These are phyloP conservation scores for Aspergillus udagawae DNA, from an alignment of 2,329 filamentous ascomycete species.

Conservation along the genomic window DNA sequence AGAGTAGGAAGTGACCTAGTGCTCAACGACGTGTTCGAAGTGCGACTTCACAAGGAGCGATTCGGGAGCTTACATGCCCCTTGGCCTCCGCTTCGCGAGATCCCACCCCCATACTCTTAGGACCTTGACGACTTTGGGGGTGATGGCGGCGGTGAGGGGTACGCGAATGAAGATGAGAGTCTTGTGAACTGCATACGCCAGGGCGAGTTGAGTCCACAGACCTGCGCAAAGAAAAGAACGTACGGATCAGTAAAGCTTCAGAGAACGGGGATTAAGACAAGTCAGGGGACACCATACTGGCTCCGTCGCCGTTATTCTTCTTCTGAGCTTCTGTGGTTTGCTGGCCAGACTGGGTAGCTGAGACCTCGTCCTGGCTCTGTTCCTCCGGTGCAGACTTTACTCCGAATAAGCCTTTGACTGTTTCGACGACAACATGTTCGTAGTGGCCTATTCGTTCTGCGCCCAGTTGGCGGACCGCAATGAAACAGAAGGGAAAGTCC, in stretches of 20 bases:
- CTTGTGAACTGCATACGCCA: slow-evolving; percentile 97
- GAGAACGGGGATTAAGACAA: not conserved
- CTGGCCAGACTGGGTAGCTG: slow-evolving; percentile 17
- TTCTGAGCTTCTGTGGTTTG: slow-evolving; percentile 62
- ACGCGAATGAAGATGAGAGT: slow-evolving; percentile 96
- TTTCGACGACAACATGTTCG: slow-evolving; percentile 42
- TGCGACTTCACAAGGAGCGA: not conserved
- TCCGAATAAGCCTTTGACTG: slow-evolving; percentile 24
- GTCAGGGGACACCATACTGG: slow-evolving; percentile 59
- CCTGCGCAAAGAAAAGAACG: slow-evolving; percentile 38
- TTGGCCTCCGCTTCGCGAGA: slow-evolving; percentile 70
- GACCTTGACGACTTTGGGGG: slow-evolving; percentile 89
- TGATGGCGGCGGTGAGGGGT: slow-evolving; percentile 82
- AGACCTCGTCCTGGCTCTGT: not conserved
- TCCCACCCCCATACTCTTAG: slow-evolving; percentile 89
- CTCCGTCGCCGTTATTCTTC: slow-evolving; percentile 58
- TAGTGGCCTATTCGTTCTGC: slow-evolving; percentile 73
- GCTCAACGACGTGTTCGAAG: not conserved
- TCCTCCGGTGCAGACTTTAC: not conserved
- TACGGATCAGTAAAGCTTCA: not conserved
- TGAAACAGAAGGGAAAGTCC: slow-evolving; percentile 93
- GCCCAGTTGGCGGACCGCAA: slow-evolving; percentile 77
- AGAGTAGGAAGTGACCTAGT: not conserved
- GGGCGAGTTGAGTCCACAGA: slow-evolving; percentile 78
- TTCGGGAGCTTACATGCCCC: slow-evolving; percentile 20